Base-by-base conservation (phyloP, 2,329 filamentous ascomycete species). In the Pestalotiopsis sp. region DNA sequence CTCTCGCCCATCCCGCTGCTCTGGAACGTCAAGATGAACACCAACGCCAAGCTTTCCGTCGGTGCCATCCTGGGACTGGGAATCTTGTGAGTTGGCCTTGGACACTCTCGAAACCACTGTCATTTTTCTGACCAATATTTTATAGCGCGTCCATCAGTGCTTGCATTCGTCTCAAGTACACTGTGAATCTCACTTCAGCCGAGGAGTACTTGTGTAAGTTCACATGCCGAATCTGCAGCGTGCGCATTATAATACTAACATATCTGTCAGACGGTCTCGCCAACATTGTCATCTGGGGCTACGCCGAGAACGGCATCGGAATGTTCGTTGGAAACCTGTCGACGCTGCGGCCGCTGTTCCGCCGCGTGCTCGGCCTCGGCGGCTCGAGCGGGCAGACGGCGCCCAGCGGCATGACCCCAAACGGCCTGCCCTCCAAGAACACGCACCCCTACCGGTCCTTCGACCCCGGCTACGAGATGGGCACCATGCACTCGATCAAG, bases 231-330 rank as follows among this genome's bases (percentile, higher is more conserved):
- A 40, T 27, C 12, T 4, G 13, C 14, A 49, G 27, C 40, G 11
- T 31, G 6, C 4, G n/a, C 20, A 25, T n/a, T 5, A 14, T 7
- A 41, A 41, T 61, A 7, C 23, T 59, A 38, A 59, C 25, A 4
- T 52, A n/a, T n/a, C 5, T 20, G 3, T 11, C 56, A 63, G 52
- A 45, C 67, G 68, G 70, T 13, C 20, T 73, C 11, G 65, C 65
- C 65, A 70, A 73, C 38, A 73, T 73, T 45, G 72, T 73, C 4
- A 70, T 73, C 12, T 73, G 72, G 72, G 72, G 70, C n/a, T 73
- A 73, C 52, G 70, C 70, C 14, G 72, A 73, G 58, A 72, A 72
- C 40, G 72, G 72, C 23, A 65, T 72, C 6, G 72, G 72, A 9
- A 25, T 72, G 52, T 62, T 70, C 14, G 70, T 70, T 45, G 72